A percentile compares a stretch with the other conserved stretches of the same genome.
Conservation (phyloP, 208 protist genomes). For the Strigomonas culicis region DNA sequence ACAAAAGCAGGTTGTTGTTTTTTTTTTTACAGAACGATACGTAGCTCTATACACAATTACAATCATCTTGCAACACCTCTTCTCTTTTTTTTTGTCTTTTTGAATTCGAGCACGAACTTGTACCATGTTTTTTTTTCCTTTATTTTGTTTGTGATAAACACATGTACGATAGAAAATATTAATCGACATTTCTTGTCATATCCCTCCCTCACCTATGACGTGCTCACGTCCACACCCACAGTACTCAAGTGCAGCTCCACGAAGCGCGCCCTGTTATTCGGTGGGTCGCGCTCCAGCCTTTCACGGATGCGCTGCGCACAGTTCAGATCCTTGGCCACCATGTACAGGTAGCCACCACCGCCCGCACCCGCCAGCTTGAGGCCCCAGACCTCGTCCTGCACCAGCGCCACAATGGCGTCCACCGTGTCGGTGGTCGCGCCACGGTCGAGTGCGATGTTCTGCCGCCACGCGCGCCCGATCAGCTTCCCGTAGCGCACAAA, state of each 20-base stretch:
- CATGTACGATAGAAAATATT: too few species aligned
- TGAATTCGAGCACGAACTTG: too few species aligned
- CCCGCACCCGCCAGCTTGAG: slow-evolving; percentile 51
- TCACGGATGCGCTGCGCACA: slow-evolving; percentile 31
- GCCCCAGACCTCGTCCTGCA: slow-evolving; percentile 43
- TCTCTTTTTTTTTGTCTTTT: background rate
- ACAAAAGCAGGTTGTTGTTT: background rate
- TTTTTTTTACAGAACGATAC: background rate
- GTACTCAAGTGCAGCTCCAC: slow-evolving; percentile 14
- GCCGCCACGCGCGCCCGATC: slow-evolving; percentile 37
- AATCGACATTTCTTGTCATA: too few species aligned
- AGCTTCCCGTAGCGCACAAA: slow-evolving; percentile 32
- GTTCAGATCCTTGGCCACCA: slow-evolving; percentile 47
- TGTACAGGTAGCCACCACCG: slow-evolving; percentile 64
- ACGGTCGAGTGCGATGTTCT: slow-evolving; percentile 44
- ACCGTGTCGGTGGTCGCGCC: slow-evolving; percentile 31
- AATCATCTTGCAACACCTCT: background rate
- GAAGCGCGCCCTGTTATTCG: slow-evolving; percentile 46
- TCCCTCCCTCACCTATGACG: background rate
- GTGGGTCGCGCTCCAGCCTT: slow-evolving; percentile 27
- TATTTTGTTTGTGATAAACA: too few species aligned
- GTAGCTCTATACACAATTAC: background rate
- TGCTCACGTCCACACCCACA: background rate
- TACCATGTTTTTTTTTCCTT: background rate
- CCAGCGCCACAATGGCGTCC: slow-evolving; percentile 29